Conservation (phyloP, 139 green algal species). For the Prasinococcaceae sp. region DNA sequence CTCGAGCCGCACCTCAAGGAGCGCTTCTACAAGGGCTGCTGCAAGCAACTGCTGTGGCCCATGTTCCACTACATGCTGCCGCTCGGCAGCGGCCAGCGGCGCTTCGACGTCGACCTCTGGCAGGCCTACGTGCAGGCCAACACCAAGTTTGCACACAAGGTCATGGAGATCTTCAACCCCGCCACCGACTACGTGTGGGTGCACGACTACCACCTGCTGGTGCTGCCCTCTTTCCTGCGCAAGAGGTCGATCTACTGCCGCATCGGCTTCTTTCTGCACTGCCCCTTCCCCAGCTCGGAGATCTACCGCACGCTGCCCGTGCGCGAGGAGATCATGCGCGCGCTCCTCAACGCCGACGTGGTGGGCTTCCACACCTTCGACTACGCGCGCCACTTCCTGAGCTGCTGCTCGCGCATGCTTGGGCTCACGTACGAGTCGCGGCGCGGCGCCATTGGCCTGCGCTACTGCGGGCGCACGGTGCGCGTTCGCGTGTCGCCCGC, state of each 20-base stretch:
- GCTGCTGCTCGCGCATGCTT: conserved; percentile 85
- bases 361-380: conserved; percentile 98
- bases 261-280: conserved; percentile 82
- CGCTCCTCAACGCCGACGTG: conserved; percentile 85
- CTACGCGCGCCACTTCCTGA: conserved; percentile 96
- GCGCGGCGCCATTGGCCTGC: conserved; percentile 70
- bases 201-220: conserved; percentile 98
- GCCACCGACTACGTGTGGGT: conserved; percentile 89
- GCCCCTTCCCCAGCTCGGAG: conserved; percentile 88
- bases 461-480: conserved; percentile 91
- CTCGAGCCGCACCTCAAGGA: conserved; percentile 5
- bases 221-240: conserved; percentile 82
- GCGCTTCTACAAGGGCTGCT: conserved; percentile 79
- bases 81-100: conserved; percentile 42
- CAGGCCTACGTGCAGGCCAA: conserved; percentile 93
- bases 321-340: conserved; percentile 80
- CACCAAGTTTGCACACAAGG: conserved; percentile 58
- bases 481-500: conserved; percentile 95
- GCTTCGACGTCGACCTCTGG: conserved; percentile 82
- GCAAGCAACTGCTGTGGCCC: conserved; percentile 97
- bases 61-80: conserved; percentile 96
- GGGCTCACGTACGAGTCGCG: conserved; percentile 84
- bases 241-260: conserved; percentile 2
- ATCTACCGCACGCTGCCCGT: conserved; percentile 93
- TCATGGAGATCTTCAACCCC: conserved; percentile 34